Evolutionary conservation across 768 basidiomycete species (phyloP), one percentile per base, ranked within the genome.

Genomic region (Phanerochaete sordida): DNA sequence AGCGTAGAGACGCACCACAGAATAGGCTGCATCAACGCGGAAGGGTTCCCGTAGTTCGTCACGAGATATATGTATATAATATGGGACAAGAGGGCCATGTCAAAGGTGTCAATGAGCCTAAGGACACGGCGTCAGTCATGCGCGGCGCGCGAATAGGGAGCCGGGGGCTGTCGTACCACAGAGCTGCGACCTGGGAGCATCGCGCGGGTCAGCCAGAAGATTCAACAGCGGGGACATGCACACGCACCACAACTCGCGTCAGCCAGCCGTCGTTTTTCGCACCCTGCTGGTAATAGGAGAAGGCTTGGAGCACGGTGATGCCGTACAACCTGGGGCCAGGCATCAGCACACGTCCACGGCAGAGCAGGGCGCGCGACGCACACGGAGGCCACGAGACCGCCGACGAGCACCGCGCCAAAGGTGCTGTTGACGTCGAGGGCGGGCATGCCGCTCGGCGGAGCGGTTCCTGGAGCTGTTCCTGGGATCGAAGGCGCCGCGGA

Each of bases 21-120:
- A 19, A 43, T 16, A 3, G 31, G 31, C 4, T n/a, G 9, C 13
- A 2, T 1, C 5, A 35, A 37, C 15, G 51, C 12, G 2, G 51
- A n/a, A 9, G 49, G n/a, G 26, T 57, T 57, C 2, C 46, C 46
- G 23, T 16, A 57, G 45, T 48, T 48, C 26, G 11, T 16, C 45
- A 57, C 30, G 24, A 57, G 44, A 30, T 57, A 57, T 4, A 5
- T 47, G 44, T 57, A 57, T n/a, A 57, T 3, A 33, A 48, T 3
- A 21, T 57, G 56, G 7, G 28, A 11, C 6, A 57, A 33, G 9
- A 48, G 30, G 4, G 19, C 11, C 31, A 35, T 47, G 30, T 57
- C 56, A 11, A 48, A 28, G 2, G 56, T 57, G 26, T 48, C 45
- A 8, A 57, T 4, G 7, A 45, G 15, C 56, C 56, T 57, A n/a